phyloP scores from a whole-genome alignment of 2,329 filamentous ascomycete species.

The Leptographium radiaticola region DNA sequence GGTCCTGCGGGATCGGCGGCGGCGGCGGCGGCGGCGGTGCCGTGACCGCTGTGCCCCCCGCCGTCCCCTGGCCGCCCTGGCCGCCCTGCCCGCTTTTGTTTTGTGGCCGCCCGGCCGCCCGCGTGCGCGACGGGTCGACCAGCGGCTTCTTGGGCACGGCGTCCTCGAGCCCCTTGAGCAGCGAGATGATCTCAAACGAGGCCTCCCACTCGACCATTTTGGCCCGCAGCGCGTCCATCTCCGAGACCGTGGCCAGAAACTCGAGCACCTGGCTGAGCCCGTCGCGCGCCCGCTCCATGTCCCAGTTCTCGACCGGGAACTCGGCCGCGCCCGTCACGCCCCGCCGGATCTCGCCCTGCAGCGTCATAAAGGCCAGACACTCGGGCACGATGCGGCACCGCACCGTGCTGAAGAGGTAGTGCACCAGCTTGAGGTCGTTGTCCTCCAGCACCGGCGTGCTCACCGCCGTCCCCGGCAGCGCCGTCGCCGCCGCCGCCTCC shows the following conservation, averaged over 20 bases:
- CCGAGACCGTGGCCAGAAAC: slow-evolving; percentile 80
- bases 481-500: background rate
- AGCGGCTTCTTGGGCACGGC: slow-evolving; percentile 76
- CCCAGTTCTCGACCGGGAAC: slow-evolving; percentile 91
- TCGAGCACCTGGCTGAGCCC: slow-evolving; percentile 90
- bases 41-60: background rate
- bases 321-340: slow-evolving; percentile 66
- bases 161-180: slow-evolving; percentile 76
- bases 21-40: slow-evolving; percentile 30
- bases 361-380: slow-evolving; percentile 84
- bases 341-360: slow-evolving; percentile 79
- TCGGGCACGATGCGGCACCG: slow-evolving; percentile 86
- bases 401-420: slow-evolving; percentile 89
- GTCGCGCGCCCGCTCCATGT: slow-evolving; percentile 94
- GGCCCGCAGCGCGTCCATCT: slow-evolving; percentile 69
- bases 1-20: slow-evolving; percentile 44
- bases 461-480: background rate
- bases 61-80: background rate
- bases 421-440: slow-evolving; percentile 53
- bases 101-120: background rate
- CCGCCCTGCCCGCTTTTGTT: background rate
- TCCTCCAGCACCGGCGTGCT: slow-evolving; percentile 1
- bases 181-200: slow-evolving; percentile 73
- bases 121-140: slow-evolving; percentile 27
- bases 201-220: slow-evolving; percentile 88